Percentiles rank a stretch among this genome's conserved stretches.
Conservation (phyloP, 176 grass and related monocot species). For the Cocos nucifera region DNA sequence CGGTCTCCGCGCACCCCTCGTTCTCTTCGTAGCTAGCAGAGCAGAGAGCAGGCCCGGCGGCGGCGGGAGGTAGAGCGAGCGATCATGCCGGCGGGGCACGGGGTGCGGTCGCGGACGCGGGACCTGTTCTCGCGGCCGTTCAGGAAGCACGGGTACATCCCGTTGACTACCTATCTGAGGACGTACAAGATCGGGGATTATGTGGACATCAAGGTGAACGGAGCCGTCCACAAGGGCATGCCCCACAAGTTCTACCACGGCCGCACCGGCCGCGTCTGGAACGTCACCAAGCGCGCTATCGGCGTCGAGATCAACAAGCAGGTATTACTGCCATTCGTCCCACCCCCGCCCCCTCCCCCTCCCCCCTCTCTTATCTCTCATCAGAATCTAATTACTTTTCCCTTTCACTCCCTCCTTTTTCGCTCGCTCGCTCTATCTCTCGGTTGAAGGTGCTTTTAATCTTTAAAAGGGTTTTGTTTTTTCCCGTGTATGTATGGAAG, state of each 20-base stretch:
- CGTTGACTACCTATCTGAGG: constrained; percentile 6
- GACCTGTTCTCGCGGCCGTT: constrained; percentile 9
- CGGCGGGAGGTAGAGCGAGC: not conserved
- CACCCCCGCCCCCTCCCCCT: too few relatives aligned
- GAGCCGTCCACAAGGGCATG: constrained; percentile 18
- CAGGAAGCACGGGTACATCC: constrained; percentile 14
- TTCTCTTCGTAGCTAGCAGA: not conserved
- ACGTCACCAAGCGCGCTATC: constrained; percentile 12
- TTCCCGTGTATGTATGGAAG: too few relatives aligned
- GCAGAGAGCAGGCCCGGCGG: not conserved
- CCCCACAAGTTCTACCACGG: constrained; percentile 18
- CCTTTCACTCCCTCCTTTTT: not conserved
- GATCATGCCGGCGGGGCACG: constrained; percentile 9
- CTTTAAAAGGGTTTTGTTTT: too few relatives aligned
- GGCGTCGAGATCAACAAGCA: constrained; percentile 18
- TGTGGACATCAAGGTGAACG: constrained; percentile 13
- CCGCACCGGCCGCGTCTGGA: constrained; percentile 8
- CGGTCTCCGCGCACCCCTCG: too few relatives aligned
- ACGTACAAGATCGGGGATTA: constrained; percentile 12
- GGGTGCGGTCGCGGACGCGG: constrained; percentile 6
- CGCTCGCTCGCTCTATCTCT: too few relatives aligned
- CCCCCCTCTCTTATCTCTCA: too few relatives aligned
- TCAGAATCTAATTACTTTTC: not conserved
- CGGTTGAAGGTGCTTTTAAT: too few relatives aligned
- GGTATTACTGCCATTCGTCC: not conserved